Base-by-base conservation (phyloP, 2,329 filamentous ascomycete genomes). In the Venturia aucupariae region DNA sequence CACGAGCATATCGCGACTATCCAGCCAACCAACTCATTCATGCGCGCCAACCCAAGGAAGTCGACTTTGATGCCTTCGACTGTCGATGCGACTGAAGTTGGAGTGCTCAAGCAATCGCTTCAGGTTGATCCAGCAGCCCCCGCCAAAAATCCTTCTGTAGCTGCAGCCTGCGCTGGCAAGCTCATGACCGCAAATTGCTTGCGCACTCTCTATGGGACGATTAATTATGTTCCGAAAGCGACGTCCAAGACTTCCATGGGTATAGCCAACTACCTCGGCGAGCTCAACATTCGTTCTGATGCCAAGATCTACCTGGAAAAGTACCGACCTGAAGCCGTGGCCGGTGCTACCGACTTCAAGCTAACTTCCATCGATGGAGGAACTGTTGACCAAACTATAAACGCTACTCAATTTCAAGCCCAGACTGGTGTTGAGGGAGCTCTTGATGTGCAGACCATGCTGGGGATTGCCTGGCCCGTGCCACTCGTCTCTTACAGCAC, bases 1-100 rank as follows among this genome's bases (percentile, higher is more conserved):
- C 83, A 86, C 69, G 75, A 78, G 60, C 82, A 84, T 69, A 81
- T 86, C 66, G 82, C 85, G 69, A 79, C 81, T 15, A 81, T 86
- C 32, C 83, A 86, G 70, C 84, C 84, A 1, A 86, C 84, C 1
- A 86, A 80, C 60, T 83, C 82, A 0, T 86, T 86, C 75, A 81
- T 83, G 71, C 77, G 78, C 69, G 75, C 68, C 68, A 69, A 41
- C 65, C 70, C 44, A 68, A 72, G 64, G 70, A 68, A 68, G 73
- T 19, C 69, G 74, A n/a, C 66, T 72, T 27, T 71, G 72, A 46
- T 69, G 71, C 54, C 65, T 61, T 65, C 66, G 59, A 59, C 68
- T 48, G 67, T 67, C 55, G 17, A 55, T 68, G 69, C n/a, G 38
- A 11, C 35, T n/a, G 13, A 27, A 6, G 8, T n/a, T 3, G 19